Evolutionary conservation across 1,284 basidiomycete species (phyloP).

Genomic region (Meripilus lineatus): DNA sequence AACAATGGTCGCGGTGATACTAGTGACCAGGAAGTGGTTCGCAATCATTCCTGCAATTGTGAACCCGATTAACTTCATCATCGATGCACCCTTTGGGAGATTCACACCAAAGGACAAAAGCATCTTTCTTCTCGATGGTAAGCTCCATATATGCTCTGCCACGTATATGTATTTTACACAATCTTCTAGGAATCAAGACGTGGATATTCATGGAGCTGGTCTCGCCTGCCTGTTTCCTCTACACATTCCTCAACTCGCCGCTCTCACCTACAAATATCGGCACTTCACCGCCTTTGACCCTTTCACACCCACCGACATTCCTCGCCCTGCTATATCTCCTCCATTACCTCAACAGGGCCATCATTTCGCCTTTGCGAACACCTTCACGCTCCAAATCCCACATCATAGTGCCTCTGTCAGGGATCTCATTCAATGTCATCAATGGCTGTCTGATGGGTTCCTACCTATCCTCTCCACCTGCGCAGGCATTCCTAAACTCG

Average conservation of each 20-base stretch:
- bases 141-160: constrained; percentile 9
- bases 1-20: no score
- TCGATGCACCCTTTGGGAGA: constrained; percentile 75
- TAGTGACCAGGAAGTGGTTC: constrained; percentile 31
- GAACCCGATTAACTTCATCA: constrained; percentile 32
- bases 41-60: constrained; percentile 23
- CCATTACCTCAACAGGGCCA: constrained; percentile 83
- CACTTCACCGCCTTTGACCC: constrained; percentile 24
- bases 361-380: constrained; percentile 79
- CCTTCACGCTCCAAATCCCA: constrained; percentile 80
- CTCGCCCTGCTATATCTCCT: constrained; percentile 59
- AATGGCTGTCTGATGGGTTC: constrained; percentile 72
- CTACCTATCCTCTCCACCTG: constrained; percentile 56
- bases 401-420: constrained; percentile 56
- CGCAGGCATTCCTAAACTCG: constrained; percentile 35
- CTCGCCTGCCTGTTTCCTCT: constrained; percentile 60
- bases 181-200: constrained; percentile 41
- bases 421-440: constrained; percentile 62
- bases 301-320: constrained; percentile 42
- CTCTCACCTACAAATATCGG: constrained; percentile 25
- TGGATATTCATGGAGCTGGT: constrained; percentile 88
- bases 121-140: constrained; percentile 52
- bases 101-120: constrained; percentile 51
- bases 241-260: constrained; percentile 46
- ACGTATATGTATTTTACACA: not conserved